phyloP scores from a whole-genome alignment of 495 filamentous ascomycete species.

The Xylaria bambusicola region DNA sequence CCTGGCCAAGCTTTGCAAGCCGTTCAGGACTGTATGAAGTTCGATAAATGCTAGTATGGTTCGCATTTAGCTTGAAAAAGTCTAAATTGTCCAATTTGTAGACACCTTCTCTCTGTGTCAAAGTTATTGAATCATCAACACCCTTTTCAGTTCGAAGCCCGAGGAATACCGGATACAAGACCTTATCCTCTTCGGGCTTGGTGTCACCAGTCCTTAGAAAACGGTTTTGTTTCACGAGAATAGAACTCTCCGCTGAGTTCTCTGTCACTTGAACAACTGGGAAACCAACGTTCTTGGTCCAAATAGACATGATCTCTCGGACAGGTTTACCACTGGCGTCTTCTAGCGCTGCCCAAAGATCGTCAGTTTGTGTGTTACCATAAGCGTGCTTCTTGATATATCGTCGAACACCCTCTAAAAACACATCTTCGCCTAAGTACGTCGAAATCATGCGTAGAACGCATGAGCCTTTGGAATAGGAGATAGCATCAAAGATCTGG shows the following conservation, averaged over 20 bases:
- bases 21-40: constrained; percentile 70
- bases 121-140: constrained; percentile 61
- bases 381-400: constrained; percentile 97
- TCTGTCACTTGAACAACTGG: constrained; percentile 72
- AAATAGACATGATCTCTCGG: constrained; percentile 72
- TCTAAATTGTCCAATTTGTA: constrained; percentile 66
- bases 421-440: constrained; percentile 88
- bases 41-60: constrained; percentile 74
- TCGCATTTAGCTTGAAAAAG: constrained; percentile 79
- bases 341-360: constrained; percentile 87
- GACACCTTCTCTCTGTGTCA: constrained; percentile 71
- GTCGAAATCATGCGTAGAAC: constrained; percentile 97
- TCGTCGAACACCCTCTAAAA: constrained; percentile 86
- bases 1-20: constrained; percentile 72
- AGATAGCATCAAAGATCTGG: constrained; percentile 98
- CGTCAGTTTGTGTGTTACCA: constrained; percentile 78
- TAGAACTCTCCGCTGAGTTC: constrained; percentile 55
- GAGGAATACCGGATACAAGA: constrained; percentile 73
- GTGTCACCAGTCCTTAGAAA: constrained; percentile 75
- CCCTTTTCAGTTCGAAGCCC: constrained; percentile 68
- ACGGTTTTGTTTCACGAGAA: constrained; percentile 73
- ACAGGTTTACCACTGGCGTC: constrained; percentile 92
- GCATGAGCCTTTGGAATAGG: constrained; percentile 94
- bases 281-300: constrained; percentile 78
- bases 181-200: constrained; percentile 80